phyloP scores from a whole-genome alignment of 148 eudicot species.

The Rhododendron vialii region DNA sequence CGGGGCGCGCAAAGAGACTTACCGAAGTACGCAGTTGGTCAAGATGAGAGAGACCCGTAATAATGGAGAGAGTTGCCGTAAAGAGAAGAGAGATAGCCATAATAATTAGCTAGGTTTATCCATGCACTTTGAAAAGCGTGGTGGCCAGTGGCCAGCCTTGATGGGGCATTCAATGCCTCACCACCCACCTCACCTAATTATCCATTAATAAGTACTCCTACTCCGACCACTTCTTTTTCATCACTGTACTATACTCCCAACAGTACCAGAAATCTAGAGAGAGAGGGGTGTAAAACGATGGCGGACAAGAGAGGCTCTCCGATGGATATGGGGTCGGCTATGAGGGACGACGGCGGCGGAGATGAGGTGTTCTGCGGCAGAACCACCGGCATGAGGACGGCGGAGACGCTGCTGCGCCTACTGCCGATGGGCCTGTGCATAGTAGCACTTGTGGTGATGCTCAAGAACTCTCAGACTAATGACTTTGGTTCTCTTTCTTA shows the following conservation, averaged over 20 bases:
- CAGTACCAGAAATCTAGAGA: neutral
- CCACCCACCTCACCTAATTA: slow-evolving; percentile 20
- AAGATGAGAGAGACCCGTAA: neutral
- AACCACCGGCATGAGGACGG: slow-evolving; percentile 47
- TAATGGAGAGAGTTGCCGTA: neutral
- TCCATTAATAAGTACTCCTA: slow-evolving; percentile 16
- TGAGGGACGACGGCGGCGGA: neutral
- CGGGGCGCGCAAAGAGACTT: too few relatives aligned
- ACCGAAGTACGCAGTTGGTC: neutral
- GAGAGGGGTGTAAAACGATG: neutral
- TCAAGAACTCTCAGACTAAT: slow-evolving; percentile 58
- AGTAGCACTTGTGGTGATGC: slow-evolving; percentile 69
- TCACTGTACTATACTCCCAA: neutral
- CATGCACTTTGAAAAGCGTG: slow-evolving; percentile 15
- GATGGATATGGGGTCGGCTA: neutral
- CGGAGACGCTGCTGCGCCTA: slow-evolving; percentile 68
- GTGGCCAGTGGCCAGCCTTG: neutral
- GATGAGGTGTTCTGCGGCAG: slow-evolving; percentile 18
- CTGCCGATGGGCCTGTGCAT: slow-evolving; percentile 70
- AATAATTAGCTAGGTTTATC: neutral
- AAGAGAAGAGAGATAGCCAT: neutral
- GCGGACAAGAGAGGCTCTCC: slow-evolving; percentile 13
- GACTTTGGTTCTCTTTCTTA: slow-evolving; percentile 72
- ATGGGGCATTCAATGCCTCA: slow-evolving; percentile 26
- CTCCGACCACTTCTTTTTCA: neutral